Evolutionary conservation across 257 asterid genomes (phyloP), one percentile per base, ranked within the genome.

Genomic region (Solanum chiquidenum): DNA sequence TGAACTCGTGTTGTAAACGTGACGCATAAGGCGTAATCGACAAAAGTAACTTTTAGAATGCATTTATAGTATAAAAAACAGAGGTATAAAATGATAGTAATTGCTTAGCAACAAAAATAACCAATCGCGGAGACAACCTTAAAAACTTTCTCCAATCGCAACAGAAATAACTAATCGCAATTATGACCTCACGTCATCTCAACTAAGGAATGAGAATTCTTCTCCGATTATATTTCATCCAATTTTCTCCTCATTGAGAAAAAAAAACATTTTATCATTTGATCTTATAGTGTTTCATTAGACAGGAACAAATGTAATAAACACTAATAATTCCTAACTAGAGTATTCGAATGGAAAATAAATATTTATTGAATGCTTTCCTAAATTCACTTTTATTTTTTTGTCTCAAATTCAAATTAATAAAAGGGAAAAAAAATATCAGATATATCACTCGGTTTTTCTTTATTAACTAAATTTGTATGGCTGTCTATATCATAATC

Each of bases 91-190:
- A 62, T 1, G 31, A 23, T 3, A n/a, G 27, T 18, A 25, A 10
- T 25, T 5, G 27, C 2, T 7, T 66, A 66, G 34, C 35, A 6
- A 12, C 10, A 25, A 1, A 1, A 25, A 66, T 12, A 7, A 25
- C 0, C 35, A 0, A 25, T 12, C 1, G 18, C 1, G 1, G 2
- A 27, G 8, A 66, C 4, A 25, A 10, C 1, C 6, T 62, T 0
- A 1, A 25, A 12, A 66, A 9, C 27, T 2, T 27, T 35, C 0
- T 62, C 3, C 2, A 23, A 60, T 60, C 13, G 3, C 68, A 6
- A 21, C 23, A 18, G 9, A 18, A 3, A 52, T 52, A 18, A 52
- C n/a, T 0, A 18, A 6, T 1, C 4, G 1, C n/a, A 18, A 0
- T 52, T 52, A 52, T 52, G 0, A 52, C n/a, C 62, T 2, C 18